Base-by-base conservation (phyloP, 371 early-diverging fungal species). In the Coelomomyces lativittatus region DNA sequence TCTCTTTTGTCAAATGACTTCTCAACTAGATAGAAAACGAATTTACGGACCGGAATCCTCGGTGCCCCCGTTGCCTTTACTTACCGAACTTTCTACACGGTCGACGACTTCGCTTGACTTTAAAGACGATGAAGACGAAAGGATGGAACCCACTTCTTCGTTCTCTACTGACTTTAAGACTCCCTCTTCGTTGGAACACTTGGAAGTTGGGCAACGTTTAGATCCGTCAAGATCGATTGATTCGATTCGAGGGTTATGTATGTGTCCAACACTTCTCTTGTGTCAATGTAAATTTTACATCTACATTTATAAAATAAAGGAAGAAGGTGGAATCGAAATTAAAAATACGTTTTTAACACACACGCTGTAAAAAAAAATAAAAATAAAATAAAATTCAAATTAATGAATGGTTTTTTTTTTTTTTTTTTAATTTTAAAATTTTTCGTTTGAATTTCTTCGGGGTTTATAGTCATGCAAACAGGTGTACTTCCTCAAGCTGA, bases 401-500 rank as follows among this genome's bases (percentile, higher is more conserved):
- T 27, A 9, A 11, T 46, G 9, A n/a, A 37, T 9, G 38, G 38
- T 8, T 15, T 45, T 45, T 45, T 29, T 45, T 35, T 5, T n/a
- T 41, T 5, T 44, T 3, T 8, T 4, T 25, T 43, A 5, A 28
- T 10, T 6, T 36, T 10, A 29, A 17, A 7, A 4, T 5, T 10
- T 3, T 3, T 24, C 21, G 5, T 3, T 17, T 21, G 3, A 31
- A 3, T 24, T 43, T 3, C 29, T 4, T 24, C 28, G 5, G 5
- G 8, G n/a, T 4, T 30, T 19, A 30, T 55, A 79, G 86, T 76
- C 55, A 60, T 89, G 45, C 80, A 78, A 54, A 80, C 89, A 14
- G 89, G 88, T n/a, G 60, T 83, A 28, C 74, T 88, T 14, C 67
- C 62, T 19, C 82, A 84, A 38, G 88, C 93, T 17, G 86, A 79